A percentile compares a stretch with the other conserved stretches of the same genome.
Conservation (phyloP, 2,329 filamentous ascomycete genomes). For the Fusarium tanahbumbuense region DNA sequence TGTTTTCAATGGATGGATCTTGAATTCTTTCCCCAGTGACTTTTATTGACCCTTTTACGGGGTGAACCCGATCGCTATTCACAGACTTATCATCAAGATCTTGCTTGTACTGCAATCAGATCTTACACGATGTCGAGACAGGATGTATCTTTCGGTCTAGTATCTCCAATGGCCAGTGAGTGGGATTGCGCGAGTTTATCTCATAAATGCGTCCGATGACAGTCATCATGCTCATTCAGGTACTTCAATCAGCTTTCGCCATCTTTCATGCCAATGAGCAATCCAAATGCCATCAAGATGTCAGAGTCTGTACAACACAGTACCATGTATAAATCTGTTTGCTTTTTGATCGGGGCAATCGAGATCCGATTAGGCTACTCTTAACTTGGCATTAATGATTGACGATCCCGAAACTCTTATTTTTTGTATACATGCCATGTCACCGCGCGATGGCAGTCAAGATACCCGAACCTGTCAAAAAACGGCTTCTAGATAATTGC, state of each 20-base stretch:
- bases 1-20: not conserved
- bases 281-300: not conserved
- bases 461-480: not conserved
- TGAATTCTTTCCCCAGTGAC: not conserved
- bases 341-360: slow-evolving; percentile 34
- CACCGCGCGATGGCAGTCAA: not conserved
- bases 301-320: not conserved
- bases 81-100: not conserved
- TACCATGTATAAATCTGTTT: not conserved
- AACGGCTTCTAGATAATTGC: not conserved
- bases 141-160: not conserved
- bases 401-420: slow-evolving; percentile 13
- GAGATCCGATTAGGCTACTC: slow-evolving; percentile 37
- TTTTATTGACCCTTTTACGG: slow-evolving; percentile 13
- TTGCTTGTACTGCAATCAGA: slow-evolving; percentile 3
- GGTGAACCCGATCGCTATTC: not conserved
- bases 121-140: not conserved
- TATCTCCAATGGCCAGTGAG: not conserved
- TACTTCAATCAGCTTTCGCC: not conserved
- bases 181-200: not conserved
- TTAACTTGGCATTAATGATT: slow-evolving; percentile 2
- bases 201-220: not conserved
- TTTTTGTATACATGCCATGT: not conserved
- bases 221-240: not conserved
- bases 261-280: not conserved